These are phyloP conservation scores for Leccinellum albellum DNA, from an alignment of 768 basidiomycete species.

Conservation along the genomic window DNA sequence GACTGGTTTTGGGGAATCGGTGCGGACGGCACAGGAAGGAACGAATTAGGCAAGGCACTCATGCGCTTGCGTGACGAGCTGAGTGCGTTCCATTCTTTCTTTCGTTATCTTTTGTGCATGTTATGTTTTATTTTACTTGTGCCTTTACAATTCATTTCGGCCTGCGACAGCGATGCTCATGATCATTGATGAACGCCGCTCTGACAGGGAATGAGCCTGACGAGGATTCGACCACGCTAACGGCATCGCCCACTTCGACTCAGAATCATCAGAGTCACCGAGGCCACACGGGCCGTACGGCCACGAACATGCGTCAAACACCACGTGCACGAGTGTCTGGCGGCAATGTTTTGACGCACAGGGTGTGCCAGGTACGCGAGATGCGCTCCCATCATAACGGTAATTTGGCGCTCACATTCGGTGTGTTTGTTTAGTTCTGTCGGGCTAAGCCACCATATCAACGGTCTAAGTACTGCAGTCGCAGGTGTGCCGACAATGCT, in stretches of 20 bases:
- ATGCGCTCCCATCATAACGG: background rate
- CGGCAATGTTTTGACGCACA: slow-evolving; percentile 1
- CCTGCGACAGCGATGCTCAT: slow-evolving; percentile 4
- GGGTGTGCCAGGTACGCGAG: slow-evolving; percentile 24
- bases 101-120: background rate
- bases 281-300: background rate
- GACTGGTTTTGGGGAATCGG: slow-evolving; percentile 79
- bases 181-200: background rate
- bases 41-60: slow-evolving; percentile 70
- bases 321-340: slow-evolving; percentile 8
- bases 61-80: slow-evolving; percentile 58
- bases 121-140: background rate
- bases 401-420: background rate
- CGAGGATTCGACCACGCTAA: background rate
- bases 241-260: background rate
- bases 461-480: slow-evolving; percentile 57
- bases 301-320: slow-evolving; percentile 5
- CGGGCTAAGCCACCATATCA: slow-evolving; percentile 54
- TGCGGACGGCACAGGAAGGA: slow-evolving; percentile 59
- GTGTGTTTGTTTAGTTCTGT: slow-evolving; percentile 33
- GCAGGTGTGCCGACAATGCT: slow-evolving; percentile 52
- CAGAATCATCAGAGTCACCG: slow-evolving; percentile 4
- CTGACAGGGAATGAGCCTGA: slow-evolving; percentile 11
- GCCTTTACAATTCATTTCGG: background rate
- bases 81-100: slow-evolving; percentile 29